Evolutionary conservation across 1,139 yeast species (phyloP).

Genomic region (Geotrichum macrosporum): DNA sequence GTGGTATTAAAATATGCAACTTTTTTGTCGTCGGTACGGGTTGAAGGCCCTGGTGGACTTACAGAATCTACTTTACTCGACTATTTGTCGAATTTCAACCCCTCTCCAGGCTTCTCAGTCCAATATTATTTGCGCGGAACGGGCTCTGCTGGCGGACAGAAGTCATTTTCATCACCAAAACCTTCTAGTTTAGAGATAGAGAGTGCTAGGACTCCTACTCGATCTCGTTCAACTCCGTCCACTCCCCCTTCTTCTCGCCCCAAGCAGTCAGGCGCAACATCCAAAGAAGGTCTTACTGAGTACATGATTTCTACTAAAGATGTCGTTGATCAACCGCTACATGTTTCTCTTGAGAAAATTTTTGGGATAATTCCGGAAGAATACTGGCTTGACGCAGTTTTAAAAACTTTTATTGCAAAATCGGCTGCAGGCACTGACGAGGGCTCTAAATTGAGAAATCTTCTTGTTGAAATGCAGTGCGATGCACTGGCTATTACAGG

Average conservation of each 20-base stretch:
- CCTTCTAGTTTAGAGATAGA: conserved; percentile 5
- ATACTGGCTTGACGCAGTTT: conserved; percentile 59
- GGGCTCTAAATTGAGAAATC: conserved; percentile 52
- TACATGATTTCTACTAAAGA: conserved; percentile 31
- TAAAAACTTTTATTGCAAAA: conserved; percentile 63
- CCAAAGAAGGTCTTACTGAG: conserved; percentile 31
- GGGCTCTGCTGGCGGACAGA: conserved; percentile 12
- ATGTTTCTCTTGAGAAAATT: conserved; percentile 63
- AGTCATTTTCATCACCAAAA: conserved; percentile 16
- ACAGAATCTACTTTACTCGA: conserved; percentile 24
- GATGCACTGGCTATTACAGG: conserved; percentile 62
- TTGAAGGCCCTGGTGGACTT: conserved; percentile 18
- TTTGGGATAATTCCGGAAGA: conserved; percentile 55
- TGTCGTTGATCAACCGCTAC: conserved; percentile 37
- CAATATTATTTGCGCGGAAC: conserved; percentile 30
- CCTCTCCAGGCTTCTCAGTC: conserved; percentile 28
- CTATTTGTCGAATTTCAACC: conserved; percentile 29
- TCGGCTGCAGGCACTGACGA: conserved; percentile 60
- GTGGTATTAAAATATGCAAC: conserved; percentile 34
- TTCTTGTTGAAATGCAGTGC: conserved; percentile 61
- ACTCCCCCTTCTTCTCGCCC: not conserved
- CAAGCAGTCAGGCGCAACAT: not conserved
- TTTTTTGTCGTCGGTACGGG: conserved; percentile 30
- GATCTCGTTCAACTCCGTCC: conserved; percentile 10
- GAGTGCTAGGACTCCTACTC: conserved; percentile 8